Evolutionary conservation across 768 basidiomycete species (phyloP).

Genomic region (Mycena pura): DNA sequence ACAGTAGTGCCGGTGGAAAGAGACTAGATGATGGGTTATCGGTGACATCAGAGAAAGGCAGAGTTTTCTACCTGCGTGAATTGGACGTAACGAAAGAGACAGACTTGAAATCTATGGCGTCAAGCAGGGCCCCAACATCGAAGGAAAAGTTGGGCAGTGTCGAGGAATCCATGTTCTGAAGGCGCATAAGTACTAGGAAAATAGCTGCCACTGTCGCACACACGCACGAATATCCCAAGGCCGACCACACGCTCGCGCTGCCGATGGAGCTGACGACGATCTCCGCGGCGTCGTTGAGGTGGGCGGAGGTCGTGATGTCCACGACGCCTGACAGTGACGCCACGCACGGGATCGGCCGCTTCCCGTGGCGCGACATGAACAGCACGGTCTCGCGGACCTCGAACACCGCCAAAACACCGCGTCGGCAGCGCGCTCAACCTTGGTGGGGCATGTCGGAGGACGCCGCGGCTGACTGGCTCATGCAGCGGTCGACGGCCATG

Average conservation of each 20-base stretch:
- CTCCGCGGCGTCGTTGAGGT: background rate
- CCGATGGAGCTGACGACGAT: background rate
- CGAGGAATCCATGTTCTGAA: background rate
- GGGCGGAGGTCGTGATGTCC: slow-evolving; percentile 4
- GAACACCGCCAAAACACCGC: too few relatives aligned
- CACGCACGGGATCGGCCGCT: background rate
- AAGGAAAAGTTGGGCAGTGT: slow-evolving; percentile 14
- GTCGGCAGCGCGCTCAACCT: background rate
- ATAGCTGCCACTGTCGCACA: background rate
- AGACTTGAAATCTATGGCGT: background rate
- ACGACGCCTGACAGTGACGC: background rate
- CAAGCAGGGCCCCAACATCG: background rate
- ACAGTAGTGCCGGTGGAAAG: background rate
- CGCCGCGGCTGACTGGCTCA: background rate
- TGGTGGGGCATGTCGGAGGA: background rate
- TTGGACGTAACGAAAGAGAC: slow-evolving; percentile 6
- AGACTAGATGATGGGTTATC: background rate
- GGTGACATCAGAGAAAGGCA: background rate
- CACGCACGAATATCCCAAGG: slow-evolving; percentile 17
- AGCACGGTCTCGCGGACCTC: slow-evolving; percentile 11
- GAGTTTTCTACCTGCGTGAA: background rate
- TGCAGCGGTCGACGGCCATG: background rate
- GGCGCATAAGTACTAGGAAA: background rate
- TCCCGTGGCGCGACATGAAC: background rate
- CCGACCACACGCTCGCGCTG: background rate